Conservation (phyloP, 805 yeast genomes). For the Candida nemodendra region DNA sequence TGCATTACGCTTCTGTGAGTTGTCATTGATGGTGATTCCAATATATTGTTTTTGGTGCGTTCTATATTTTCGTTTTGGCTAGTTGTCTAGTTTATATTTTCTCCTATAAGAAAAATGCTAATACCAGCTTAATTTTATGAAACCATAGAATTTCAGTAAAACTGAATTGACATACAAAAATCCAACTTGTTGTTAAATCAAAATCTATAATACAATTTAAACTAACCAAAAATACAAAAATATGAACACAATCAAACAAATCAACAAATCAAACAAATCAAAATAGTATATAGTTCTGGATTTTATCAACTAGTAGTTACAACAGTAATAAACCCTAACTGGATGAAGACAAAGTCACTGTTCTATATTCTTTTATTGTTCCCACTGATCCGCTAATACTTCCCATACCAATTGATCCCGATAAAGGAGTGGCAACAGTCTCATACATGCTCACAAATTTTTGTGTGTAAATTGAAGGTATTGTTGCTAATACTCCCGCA, state of each 20-base stretch:
- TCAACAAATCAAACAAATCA: too few relatives aligned
- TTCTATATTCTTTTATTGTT: conserved; percentile 42
- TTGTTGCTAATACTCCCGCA: conserved; percentile 53
- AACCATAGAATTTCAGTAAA: conserved; percentile 1
- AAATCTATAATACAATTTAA: too few relatives aligned
- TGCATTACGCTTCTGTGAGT: conserved; percentile 5
- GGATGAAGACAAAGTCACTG: too few relatives aligned
- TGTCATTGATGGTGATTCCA: conserved; percentile 6
- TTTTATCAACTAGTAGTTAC: too few relatives aligned
- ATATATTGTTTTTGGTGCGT: conserved; percentile 10
- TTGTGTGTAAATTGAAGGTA: conserved; percentile 51
- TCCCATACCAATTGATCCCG: conserved; percentile 81
- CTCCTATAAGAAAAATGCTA: neutral
- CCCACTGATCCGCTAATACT: conserved; percentile 69
- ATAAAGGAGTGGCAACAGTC: conserved; percentile 43
- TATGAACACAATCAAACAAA: neutral
- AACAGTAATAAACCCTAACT: too few relatives aligned
- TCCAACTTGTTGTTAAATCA: neutral
- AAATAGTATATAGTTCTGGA: too few relatives aligned
- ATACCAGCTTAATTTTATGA: neutral
- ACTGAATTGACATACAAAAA: conserved; percentile 3
- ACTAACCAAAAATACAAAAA: neutral
- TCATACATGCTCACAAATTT: conserved; percentile 43
- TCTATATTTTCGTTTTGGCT: conserved; percentile 5
- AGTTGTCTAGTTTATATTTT: neutral